Evolutionary conservation across 2,329 filamentous ascomycete species (phyloP).

Genomic region (Paecilomyces dactylethromorphus): DNA sequence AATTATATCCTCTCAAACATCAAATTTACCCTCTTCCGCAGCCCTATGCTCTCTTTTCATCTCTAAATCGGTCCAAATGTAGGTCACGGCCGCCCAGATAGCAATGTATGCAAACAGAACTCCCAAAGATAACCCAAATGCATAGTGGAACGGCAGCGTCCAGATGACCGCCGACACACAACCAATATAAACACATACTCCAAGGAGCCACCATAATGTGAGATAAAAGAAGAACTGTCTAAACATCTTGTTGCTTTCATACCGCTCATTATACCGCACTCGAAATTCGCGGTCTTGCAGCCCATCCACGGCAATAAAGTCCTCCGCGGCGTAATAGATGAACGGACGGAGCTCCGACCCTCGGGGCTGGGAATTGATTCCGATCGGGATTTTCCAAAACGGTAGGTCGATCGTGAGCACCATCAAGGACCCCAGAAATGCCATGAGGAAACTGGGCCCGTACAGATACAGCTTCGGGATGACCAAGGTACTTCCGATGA

Average conservation of each 20-base stretch:
- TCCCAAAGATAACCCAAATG: conserved; percentile 4
- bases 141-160: neutral
- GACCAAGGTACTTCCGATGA: neutral
- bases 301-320: neutral
- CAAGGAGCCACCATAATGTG: neutral
- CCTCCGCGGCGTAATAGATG: neutral
- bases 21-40: neutral
- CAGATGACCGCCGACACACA: neutral
- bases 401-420: neutral
- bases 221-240: neutral
- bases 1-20: neutral
- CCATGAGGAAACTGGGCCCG: neutral
- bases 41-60: neutral
- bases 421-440: neutral
- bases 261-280: neutral
- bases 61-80: neutral
- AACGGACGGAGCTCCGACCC: neutral
- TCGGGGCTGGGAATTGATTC: neutral
- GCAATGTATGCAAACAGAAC: neutral
- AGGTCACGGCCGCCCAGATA: neutral
- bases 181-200: neutral
- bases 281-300: neutral
- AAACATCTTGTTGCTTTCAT: neutral
- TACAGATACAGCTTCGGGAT: neutral
- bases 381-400: neutral